A percentile compares a stretch with the other conserved stretches of the same genome.
Conservation (phyloP, 2,329 filamentous ascomycete species). For the Gremmenia infestans region DNA sequence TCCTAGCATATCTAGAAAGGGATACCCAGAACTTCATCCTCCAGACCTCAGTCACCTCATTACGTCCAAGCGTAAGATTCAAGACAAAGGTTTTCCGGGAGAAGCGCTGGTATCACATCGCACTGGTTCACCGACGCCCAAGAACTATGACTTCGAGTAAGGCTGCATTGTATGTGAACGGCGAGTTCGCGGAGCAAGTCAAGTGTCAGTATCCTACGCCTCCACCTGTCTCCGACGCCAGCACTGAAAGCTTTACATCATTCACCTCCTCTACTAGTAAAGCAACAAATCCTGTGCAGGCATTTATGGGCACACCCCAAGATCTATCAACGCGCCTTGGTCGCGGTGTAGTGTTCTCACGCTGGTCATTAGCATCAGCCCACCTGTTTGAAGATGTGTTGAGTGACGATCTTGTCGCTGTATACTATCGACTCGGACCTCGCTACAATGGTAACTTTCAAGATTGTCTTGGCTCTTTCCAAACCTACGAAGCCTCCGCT, state of each 20-base stretch:
- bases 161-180: conserved; percentile 85
- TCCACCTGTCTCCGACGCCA: conserved; percentile 59
- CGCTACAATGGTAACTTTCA: conserved; percentile 96
- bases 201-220: conserved; percentile 82
- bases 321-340: conserved; percentile 76
- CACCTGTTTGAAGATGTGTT: conserved; percentile 83
- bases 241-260: conserved; percentile 65
- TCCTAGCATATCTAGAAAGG: conserved; percentile 89
- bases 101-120: conserved; percentile 87
- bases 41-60: conserved; percentile 86
- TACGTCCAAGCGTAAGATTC: conserved; percentile 87
- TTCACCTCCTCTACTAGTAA: conserved; percentile 57
- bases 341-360: conserved; percentile 66
- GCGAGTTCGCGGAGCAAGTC: conserved; percentile 88
- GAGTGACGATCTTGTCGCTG: conserved; percentile 86
- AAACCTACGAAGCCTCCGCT: conserved; percentile 92
- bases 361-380: conserved; percentile 85
- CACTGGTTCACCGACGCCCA: conserved; percentile 75
- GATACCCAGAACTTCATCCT: conserved; percentile 92
- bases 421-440: conserved; percentile 84
- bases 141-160: conserved; percentile 72
- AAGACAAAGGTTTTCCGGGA: conserved; percentile 74
- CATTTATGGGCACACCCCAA: conserved; percentile 87
- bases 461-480: conserved; percentile 90
- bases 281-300: conserved; percentile 69